These are phyloP conservation scores for Nakazawaea wickerhamii DNA, from an alignment of 805 yeast species.

Conservation along the genomic window DNA sequence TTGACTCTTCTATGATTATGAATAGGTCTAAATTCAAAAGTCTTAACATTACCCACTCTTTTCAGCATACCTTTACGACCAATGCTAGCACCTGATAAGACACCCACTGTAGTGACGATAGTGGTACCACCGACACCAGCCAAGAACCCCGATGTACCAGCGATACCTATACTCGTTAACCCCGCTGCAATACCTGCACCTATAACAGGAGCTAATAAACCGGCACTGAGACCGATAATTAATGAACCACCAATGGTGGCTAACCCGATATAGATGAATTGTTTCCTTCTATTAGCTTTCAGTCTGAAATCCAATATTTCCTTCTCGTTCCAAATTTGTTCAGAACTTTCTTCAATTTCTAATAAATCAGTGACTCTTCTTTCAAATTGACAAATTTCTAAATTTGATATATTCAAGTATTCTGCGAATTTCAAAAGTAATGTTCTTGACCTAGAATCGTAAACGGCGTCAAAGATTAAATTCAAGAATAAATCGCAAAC, in stretches of 20 bases:
- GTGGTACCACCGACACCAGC: slow-evolving; percentile 98
- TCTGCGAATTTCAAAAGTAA: slow-evolving; percentile 66
- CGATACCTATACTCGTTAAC: slow-evolving; percentile 85
- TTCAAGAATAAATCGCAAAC: slow-evolving; percentile 85
- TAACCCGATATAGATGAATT: slow-evolving; percentile 82
- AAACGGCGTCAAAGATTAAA: slow-evolving; percentile 74
- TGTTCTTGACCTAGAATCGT: slow-evolving; percentile 85
- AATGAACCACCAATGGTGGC: slow-evolving; percentile 96
- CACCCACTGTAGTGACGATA: slow-evolving; percentile 86
- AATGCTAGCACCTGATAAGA: slow-evolving; percentile 83
- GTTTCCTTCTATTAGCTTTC: slow-evolving; percentile 57
- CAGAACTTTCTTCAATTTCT: slow-evolving; percentile 80
- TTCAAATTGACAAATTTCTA: slow-evolving; percentile 86
- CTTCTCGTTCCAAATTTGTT: slow-evolving; percentile 69
- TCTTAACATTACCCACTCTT: slow-evolving; percentile 86
- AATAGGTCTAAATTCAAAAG: slow-evolving; percentile 89
- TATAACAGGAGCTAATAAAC: slow-evolving; percentile 92
- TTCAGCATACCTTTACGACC: slow-evolving; percentile 82
- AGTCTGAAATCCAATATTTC: slow-evolving; percentile 66
- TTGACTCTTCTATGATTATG: slow-evolving; percentile 88
- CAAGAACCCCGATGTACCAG: slow-evolving; percentile 87
- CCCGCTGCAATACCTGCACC: slow-evolving; percentile 99
- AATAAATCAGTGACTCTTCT: slow-evolving; percentile 84
- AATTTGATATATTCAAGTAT: slow-evolving; percentile 46
- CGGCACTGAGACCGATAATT: slow-evolving; percentile 92